Base-by-base conservation (phyloP, 768 basidiomycete genomes). In the Leccinum olivaceopallidum region DNA sequence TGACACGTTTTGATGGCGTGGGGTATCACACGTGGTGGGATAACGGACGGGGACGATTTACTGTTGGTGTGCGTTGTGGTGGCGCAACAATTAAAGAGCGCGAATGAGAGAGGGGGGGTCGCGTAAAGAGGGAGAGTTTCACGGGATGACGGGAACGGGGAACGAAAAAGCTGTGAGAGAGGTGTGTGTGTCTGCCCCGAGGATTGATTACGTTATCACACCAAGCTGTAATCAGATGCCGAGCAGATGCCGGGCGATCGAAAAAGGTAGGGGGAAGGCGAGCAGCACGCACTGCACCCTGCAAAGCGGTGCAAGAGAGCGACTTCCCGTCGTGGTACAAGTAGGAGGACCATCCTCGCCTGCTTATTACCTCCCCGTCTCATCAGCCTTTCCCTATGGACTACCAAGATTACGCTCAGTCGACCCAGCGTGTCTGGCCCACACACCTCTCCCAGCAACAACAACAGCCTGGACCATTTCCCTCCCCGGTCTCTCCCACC, bases 391-490 rank as follows among this genome's bases (percentile, higher is more conserved):
- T 20, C 1, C 37, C 6, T 3, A 73, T 73, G 71, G 71, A 73
- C 60, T 72, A 60, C 32, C 3, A 59, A 0, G 68, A 67, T 34
- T 65, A 59, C 30, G 78, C 69, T 60, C 84, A n/a, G 68, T 76
- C 44, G 3, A 49, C 39, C 36, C 68, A 65, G 56, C 71, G 65
- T 32, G 66, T 49, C 36, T 67, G 71, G 65, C 60, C 62, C 6
- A 57, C 69, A 0, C 69, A 70, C 32, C 64, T 66, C 58, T 63
- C 4, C 34, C 58, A 58, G 16, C 56, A 57, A 16, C 61, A 63
- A 5, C 66, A 67, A 4, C 52, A 16, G 30, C 2, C 26, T 62
- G 24, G 12, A 24, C 24, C 49, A 4, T 72, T 71, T 26, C 71
- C 73, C 9, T 71, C 73, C 0, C 72, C 71, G 2, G 62, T 68